These are phyloP conservation scores for Corylus avellana DNA, from an alignment of 306 rosid species.

Conservation along the genomic window DNA sequence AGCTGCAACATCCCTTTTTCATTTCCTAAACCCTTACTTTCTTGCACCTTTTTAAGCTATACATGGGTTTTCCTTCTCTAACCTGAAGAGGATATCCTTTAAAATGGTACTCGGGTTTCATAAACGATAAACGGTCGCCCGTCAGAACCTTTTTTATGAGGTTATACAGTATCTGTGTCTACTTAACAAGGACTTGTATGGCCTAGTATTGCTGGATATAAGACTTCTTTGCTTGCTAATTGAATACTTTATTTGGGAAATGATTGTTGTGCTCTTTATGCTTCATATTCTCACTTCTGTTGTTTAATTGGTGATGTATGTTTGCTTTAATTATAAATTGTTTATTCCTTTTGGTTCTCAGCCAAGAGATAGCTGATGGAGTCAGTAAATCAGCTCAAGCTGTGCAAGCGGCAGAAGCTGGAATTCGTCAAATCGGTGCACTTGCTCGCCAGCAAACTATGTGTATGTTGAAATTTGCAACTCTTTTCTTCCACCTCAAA, in stretches of 20 bases:
- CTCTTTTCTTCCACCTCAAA: neutral
- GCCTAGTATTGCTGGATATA: neutral
- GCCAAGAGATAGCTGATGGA: conserved; percentile 93
- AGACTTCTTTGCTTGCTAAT: neutral
- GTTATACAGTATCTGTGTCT: neutral
- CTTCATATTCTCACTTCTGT: neutral
- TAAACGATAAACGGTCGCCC: neutral
- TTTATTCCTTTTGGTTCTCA: conserved; percentile 34
- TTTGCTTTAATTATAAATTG: neutral
- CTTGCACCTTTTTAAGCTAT: too few relatives aligned
- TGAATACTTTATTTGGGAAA: neutral
- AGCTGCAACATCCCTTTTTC: too few relatives aligned
- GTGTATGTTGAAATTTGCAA: conserved; percentile 48
- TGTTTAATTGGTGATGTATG: neutral
- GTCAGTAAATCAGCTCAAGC: conserved; percentile 88
- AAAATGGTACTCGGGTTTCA: too few relatives aligned
- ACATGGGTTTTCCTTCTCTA: too few relatives aligned
- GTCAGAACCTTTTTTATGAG: neutral
- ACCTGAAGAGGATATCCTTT: too few relatives aligned
- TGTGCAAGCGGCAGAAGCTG: conserved; percentile 87
- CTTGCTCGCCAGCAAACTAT: conserved; percentile 85
- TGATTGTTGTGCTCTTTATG: neutral
- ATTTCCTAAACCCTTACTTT: too few relatives aligned
- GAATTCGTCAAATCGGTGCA: conserved; percentile 76
- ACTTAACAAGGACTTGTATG: neutral